Conservation (phyloP, 1,284 basidiomycete genomes). For the Rhodotorula sp. region DNA sequence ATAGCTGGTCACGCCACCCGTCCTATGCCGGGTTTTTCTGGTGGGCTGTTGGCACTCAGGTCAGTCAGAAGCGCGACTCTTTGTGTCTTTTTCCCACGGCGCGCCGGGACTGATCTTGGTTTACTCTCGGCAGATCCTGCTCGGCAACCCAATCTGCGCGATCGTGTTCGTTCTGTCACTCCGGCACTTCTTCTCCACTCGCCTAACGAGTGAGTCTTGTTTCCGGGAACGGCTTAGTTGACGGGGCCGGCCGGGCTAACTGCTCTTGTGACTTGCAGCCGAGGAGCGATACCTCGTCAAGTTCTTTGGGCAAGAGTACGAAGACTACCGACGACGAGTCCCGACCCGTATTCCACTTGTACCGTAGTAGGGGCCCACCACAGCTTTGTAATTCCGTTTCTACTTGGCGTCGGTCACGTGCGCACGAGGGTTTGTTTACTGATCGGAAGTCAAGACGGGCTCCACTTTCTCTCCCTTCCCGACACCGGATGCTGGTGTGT, state of each 20-base stretch:
- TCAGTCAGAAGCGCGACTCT: not conserved
- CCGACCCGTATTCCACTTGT: slow-evolving; percentile 73
- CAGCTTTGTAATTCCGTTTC: too few relatives aligned
- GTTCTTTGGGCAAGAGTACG: slow-evolving; percentile 81
- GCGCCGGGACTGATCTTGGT: not conserved
- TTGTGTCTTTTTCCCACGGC: too few relatives aligned
- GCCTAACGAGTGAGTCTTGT: slow-evolving; percentile 68
- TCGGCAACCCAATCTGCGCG: slow-evolving; percentile 76
- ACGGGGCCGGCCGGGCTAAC: too few relatives aligned
- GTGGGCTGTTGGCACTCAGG: slow-evolving; percentile 84
- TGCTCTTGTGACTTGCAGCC: slow-evolving; percentile 51
- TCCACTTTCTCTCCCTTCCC: too few relatives aligned
- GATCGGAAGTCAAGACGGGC: too few relatives aligned
- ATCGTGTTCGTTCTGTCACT: slow-evolving; percentile 62
- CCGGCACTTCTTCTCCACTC: slow-evolving; percentile 79
- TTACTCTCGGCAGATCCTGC: slow-evolving; percentile 64
- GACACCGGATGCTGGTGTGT: too few relatives aligned
- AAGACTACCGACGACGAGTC: slow-evolving; percentile 65
- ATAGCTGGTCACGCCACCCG: slow-evolving; percentile 85
- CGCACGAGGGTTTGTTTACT: not conserved
- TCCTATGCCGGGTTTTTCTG: slow-evolving; percentile 98
- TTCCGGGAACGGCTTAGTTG: too few relatives aligned
- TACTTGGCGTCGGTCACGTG: not conserved
- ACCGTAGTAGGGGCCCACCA: not conserved
- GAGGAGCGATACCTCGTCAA: slow-evolving; percentile 70